These are phyloP conservation scores for Trypanosoma scelopori DNA, from an alignment of 208 protist genomes.

Conservation along the genomic window DNA sequence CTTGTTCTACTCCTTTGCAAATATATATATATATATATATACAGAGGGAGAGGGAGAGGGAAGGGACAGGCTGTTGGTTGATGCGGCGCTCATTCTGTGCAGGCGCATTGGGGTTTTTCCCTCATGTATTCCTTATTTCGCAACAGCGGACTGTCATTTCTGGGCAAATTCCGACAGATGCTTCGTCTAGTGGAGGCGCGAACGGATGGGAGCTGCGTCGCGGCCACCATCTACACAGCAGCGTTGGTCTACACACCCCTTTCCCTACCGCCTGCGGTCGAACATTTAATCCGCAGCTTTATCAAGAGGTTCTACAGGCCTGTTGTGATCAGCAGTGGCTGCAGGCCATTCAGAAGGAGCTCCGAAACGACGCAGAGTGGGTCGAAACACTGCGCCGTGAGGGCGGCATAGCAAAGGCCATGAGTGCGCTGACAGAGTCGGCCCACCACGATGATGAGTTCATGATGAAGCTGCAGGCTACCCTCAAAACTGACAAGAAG, in stretches of 20 bases:
- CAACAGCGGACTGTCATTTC: slow-evolving; percentile 45
- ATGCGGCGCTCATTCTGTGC: slow-evolving; percentile 16
- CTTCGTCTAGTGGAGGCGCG: background rate
- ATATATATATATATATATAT: too few relatives aligned
- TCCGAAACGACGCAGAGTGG: slow-evolving; percentile 75
- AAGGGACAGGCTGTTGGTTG: background rate
- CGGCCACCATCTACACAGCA: slow-evolving; percentile 78
- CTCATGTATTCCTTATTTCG: background rate
- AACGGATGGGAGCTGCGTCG: slow-evolving; percentile 58
- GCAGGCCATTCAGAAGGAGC: slow-evolving; percentile 76
- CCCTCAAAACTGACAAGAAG: slow-evolving; percentile 68
- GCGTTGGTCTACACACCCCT: slow-evolving; percentile 60
- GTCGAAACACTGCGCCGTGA: slow-evolving; percentile 65
- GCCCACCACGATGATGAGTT: slow-evolving; percentile 79
- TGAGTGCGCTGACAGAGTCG: slow-evolving; percentile 62
- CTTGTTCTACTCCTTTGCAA: too few relatives aligned
- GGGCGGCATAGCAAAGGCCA: slow-evolving; percentile 64
- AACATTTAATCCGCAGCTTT: slow-evolving; percentile 73
- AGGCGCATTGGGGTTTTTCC: background rate
- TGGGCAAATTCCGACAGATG: slow-evolving; percentile 59
- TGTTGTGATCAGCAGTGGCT: slow-evolving; percentile 87
- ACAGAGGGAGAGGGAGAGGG: background rate
- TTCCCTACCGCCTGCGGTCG: slow-evolving; percentile 79
- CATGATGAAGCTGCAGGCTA: slow-evolving; percentile 72
- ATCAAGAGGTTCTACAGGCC: slow-evolving; percentile 84